phyloP scores from a whole-genome alignment of 225 moss, liverwort and hornwort species.

The Straminergon stramineum region DNA sequence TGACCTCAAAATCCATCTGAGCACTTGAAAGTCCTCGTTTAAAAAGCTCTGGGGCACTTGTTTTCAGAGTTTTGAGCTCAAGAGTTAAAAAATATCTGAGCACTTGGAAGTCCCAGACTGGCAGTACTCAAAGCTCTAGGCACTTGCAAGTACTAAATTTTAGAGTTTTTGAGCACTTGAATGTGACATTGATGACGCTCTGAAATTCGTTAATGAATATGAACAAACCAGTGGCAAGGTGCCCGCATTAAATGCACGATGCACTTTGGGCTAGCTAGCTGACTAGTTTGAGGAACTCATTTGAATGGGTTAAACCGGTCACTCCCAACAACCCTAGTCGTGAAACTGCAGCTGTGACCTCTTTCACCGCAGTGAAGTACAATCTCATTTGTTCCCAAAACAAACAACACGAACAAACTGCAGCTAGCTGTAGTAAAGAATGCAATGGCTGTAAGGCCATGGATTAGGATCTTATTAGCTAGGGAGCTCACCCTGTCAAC shows the following conservation, averaged over 20 bases:
- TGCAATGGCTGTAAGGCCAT: not conserved
- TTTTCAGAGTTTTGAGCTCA: not conserved
- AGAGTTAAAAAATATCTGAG: not conserved
- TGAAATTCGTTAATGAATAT: not conserved
- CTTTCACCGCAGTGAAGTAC: not conserved
- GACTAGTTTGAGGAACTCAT: not conserved
- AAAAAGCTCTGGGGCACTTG: not conserved
- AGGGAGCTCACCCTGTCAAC: slow-evolving; percentile 20
- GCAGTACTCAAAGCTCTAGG: not conserved
- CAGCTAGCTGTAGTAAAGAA: not conserved
- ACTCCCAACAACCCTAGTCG: not conserved
- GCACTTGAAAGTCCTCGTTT: not conserved
- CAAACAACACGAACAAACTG: not conserved
- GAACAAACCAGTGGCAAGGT: not conserved
- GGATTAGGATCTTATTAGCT: not conserved
- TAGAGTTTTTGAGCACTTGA: not conserved
- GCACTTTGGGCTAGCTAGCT: too few species aligned
- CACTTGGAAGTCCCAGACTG: not conserved
- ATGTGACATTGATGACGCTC: not conserved
- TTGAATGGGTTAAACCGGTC: not conserved
- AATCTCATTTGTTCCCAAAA: not conserved
- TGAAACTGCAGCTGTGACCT: too few species aligned
- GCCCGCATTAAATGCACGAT: too few species aligned
- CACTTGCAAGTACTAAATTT: not conserved
- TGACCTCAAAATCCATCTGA: not conserved